Conservation (phyloP, 495 filamentous ascomycete genomes). For the Xylaria sp. region DNA sequence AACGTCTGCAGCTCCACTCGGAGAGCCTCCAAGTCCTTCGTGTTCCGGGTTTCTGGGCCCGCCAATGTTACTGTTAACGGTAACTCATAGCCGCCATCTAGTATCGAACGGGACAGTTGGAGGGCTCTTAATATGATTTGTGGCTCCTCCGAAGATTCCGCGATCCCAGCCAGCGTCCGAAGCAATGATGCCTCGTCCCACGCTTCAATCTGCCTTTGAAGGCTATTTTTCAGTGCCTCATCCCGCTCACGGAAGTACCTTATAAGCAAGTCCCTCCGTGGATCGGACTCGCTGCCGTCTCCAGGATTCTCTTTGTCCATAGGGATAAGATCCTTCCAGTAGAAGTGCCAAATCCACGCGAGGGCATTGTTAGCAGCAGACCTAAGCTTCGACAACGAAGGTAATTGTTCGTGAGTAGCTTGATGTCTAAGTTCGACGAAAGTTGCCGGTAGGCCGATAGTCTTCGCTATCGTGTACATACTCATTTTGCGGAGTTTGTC, state of each 20-base stretch:
- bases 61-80: constrained; percentile 28
- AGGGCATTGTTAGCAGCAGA: constrained; percentile 70
- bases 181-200: constrained; percentile 40
- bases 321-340: constrained; percentile 68
- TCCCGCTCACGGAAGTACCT: constrained; percentile 38
- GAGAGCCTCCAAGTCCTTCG: constrained; percentile 39
- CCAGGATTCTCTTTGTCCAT: constrained; percentile 16
- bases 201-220: constrained; percentile 34
- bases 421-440: constrained; percentile 93
- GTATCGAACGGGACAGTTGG: constrained; percentile 40
- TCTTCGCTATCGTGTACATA: constrained; percentile 83
- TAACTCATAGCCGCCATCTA: constrained; percentile 36
- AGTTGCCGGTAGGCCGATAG: constrained; percentile 76
- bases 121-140: constrained; percentile 44
- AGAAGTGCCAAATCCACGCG: constrained; percentile 86
- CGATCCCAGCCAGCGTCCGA: constrained; percentile 42
- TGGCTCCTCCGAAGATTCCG: constrained; percentile 42
- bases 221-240: not conserved
- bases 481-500: constrained; percentile 70
- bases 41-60: constrained; percentile 5
- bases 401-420: constrained; percentile 86
- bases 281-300: constrained; percentile 25
- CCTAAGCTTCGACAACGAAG: constrained; percentile 72
- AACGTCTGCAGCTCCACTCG: constrained; percentile 40
- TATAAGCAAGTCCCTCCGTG: constrained; percentile 35